phyloP scores from a whole-genome alignment of 2,329 filamentous ascomycete species.

The Plenodomus biglobosus region DNA sequence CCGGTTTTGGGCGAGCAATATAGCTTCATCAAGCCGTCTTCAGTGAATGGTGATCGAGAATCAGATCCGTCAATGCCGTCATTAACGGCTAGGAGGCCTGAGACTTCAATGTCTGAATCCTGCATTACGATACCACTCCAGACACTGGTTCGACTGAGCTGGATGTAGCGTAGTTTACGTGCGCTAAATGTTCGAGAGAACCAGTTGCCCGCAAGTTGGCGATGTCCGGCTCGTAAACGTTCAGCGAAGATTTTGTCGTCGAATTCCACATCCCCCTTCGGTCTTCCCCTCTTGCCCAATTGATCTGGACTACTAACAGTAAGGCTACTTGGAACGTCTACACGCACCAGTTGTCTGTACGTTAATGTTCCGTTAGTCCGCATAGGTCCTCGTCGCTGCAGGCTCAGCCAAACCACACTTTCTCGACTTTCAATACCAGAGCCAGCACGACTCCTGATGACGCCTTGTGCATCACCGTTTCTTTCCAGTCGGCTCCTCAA shows the following conservation, averaged over 20 bases:
- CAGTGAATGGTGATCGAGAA: conserved; percentile 36
- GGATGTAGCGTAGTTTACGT: conserved; percentile 21
- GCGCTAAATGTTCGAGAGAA: conserved; percentile 23
- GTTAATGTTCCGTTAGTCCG: background rate
- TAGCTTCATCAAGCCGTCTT: conserved; percentile 42
- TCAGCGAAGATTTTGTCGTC: conserved; percentile 33
- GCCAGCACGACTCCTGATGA: conserved; percentile 6
- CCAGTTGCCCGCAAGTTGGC: conserved; percentile 25
- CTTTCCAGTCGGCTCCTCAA: conserved; percentile 19
- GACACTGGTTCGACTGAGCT: conserved; percentile 13
- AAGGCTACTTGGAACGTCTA: conserved; percentile 19
- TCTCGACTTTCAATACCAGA: conserved; percentile 8
- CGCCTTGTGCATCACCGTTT: conserved; percentile 24
- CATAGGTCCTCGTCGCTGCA: conserved; percentile 3
- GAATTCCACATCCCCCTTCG: conserved; percentile 15
- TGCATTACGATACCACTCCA: conserved; percentile 21
- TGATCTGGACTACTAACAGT: conserved; percentile 5
- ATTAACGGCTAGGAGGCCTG: conserved; percentile 16
- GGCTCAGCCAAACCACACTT: conserved; percentile 19
- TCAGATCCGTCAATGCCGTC: conserved; percentile 10
- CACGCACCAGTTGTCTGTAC: conserved; percentile 4
- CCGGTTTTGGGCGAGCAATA: conserved; percentile 40
- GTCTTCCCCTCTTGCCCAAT: background rate
- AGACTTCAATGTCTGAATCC: background rate
- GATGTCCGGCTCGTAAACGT: conserved; percentile 17